A percentile compares a stretch with the other conserved stretches of the same genome.
Evolutionary conservation across 1,139 yeast species (phyloP).

Genomic region (Petasospora fabianii): DNA sequence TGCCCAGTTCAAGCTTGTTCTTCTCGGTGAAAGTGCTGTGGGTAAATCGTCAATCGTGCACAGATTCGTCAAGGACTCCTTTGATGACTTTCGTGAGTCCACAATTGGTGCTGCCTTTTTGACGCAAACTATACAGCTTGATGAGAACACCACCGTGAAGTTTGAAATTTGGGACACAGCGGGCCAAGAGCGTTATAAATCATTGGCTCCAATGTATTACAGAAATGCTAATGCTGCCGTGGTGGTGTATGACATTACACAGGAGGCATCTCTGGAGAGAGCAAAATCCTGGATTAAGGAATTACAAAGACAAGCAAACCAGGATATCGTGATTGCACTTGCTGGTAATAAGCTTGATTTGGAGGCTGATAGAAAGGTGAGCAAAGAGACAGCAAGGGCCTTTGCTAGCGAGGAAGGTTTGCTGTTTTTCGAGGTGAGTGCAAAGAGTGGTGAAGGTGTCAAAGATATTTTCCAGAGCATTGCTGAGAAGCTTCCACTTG

Average conservation of each 20-base stretch:
- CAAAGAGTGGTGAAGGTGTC: slow-evolving; percentile 84
- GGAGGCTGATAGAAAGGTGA: slow-evolving; percentile 49
- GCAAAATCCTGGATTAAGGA: slow-evolving; percentile 98
- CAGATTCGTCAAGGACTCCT: slow-evolving; percentile 90
- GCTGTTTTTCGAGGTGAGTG: slow-evolving; percentile 87
- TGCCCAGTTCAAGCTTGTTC: slow-evolving; percentile 75
- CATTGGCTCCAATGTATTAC: slow-evolving; percentile 83
- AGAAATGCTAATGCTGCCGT: slow-evolving; percentile 82
- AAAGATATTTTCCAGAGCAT: slow-evolving; percentile 76
- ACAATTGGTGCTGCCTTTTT: slow-evolving; percentile 73
- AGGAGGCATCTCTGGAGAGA: slow-evolving; percentile 66
- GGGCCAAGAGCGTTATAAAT: slow-evolving; percentile 80
- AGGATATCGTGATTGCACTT: slow-evolving; percentile 77
- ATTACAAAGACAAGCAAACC: slow-evolving; percentile 83
- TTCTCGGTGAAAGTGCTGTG: slow-evolving; percentile 93
- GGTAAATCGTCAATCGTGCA: slow-evolving; percentile 91
- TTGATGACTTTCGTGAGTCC: slow-evolving; percentile 66
- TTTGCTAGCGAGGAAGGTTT: slow-evolving; percentile 74
- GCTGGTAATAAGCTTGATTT: slow-evolving; percentile 84
- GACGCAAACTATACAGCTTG: slow-evolving; percentile 51
- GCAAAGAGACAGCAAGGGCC: slow-evolving; percentile 47
- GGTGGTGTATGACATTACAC: slow-evolving; percentile 73
- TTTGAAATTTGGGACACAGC: slow-evolving; percentile 91
- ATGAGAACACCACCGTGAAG: slow-evolving; percentile 57
- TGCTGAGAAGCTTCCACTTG: slow-evolving; percentile 64